Evolutionary conservation across 805 yeast genomes (phyloP), one percentile per base, ranked within the genome.

Genomic region (Komagataella phaffii): DNA sequence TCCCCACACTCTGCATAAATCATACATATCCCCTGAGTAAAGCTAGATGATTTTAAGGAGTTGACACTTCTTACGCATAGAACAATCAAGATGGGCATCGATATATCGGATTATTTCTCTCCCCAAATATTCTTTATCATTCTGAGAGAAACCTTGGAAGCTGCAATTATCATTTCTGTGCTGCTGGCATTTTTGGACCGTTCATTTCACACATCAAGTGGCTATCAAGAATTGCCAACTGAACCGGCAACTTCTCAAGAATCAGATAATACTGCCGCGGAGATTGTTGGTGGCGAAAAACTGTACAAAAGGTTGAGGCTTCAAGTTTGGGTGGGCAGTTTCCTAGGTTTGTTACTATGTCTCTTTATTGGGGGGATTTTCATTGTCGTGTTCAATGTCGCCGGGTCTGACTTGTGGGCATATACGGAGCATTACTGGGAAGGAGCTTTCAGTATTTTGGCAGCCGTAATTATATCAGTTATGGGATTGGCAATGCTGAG

Each of bases 401-500:
- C 73, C 6, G 76, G 74, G 2, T 68, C 57, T 44, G 77, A 73
- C 56, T 57, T 72, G 17, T 73, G 77, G 77, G 55, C 75, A 1
- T 55, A 66, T 7, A 64, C 76, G 4, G 77, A 73, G 54, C 76
- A 72, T 55, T 72, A 71, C 54, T 73, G 77, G 77, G 77, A 73
- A 56, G 75, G 74, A 1, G 58, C 64, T 2, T 72, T 73, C 52
- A 71, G 75, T 14, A 68, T 73, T 2, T 36, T 72, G 6, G 75
- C 77, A 45, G 69, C 74, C 53, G 56, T 72, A 3, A 71, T 73
- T 51, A 73, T 73, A 21, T 69, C 76, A 4, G 63, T 70, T 10
- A 72, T 73, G 77, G 77, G 77, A 1, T 57, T 71, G 14, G 71
- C 71, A 49, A 68, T 73, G 30, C 61, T 73, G 46, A 62, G 77